A percentile compares a stretch with the other conserved stretches of the same genome.
Evolutionary conservation across 2,329 filamentous ascomycete species (phyloP).

Genomic region (Sporothrix pseudoabietina): DNA sequence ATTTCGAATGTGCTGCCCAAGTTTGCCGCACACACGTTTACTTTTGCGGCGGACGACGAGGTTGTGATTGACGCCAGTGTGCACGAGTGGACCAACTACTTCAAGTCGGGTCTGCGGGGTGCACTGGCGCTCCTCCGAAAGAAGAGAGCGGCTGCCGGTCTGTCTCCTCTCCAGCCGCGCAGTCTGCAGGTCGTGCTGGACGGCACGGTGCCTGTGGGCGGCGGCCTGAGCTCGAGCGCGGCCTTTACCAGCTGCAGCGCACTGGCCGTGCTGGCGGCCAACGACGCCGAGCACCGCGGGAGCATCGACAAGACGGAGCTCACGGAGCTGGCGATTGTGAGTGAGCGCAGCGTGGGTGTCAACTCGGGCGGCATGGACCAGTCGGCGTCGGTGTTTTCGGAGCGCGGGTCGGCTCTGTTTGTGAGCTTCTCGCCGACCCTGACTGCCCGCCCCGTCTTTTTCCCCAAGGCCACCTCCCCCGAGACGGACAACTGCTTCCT

Average conservation of each 20-base stretch:
- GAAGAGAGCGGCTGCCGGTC: constrained; percentile 54
- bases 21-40: constrained; percentile 75
- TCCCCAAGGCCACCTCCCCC: constrained; percentile 75
- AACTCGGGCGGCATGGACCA: constrained; percentile 99
- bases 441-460: constrained; percentile 72
- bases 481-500: constrained; percentile 78
- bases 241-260: constrained; percentile 91
- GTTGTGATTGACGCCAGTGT: constrained; percentile 79
- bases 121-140: constrained; percentile 76
- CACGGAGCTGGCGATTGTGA: constrained; percentile 90
- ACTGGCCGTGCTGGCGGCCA: constrained; percentile 82
- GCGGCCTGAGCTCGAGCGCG: constrained; percentile 89
- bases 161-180: constrained; percentile 59
- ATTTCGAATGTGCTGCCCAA: constrained; percentile 80
- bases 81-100: constrained; percentile 98
- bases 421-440: constrained; percentile 86
- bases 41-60: constrained; percentile 58
- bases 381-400: constrained; percentile 89
- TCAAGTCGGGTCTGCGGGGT: constrained; percentile 85
- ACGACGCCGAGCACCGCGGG: constrained; percentile 60
- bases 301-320: constrained; percentile 86
- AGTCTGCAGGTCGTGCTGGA: constrained; percentile 89
- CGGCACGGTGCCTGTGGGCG: constrained; percentile 87
- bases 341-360: constrained; percentile 90
- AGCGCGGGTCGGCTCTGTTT: constrained; percentile 81